Percentiles rank a stretch among this genome's conserved stretches.
phyloP scores from a whole-genome alignment of 2,329 filamentous ascomycete species.

The Trichoderma sp. region DNA sequence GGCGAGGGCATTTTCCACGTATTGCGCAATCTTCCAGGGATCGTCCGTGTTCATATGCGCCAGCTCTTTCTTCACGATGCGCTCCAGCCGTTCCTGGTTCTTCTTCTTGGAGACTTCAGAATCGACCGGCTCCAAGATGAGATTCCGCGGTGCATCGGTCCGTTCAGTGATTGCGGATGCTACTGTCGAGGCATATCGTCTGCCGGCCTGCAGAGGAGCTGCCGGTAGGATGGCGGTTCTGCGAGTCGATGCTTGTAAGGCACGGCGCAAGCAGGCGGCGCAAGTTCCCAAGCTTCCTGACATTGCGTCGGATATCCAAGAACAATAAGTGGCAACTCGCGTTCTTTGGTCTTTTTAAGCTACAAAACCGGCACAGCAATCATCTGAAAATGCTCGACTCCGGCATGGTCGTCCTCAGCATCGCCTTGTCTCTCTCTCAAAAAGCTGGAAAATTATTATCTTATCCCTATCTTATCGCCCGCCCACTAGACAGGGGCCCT shows the following conservation, averaged over 20 bases:
- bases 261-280: constrained; percentile 36
- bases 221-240: constrained; percentile 2
- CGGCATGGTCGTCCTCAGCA: neutral
- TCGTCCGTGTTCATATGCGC: constrained; percentile 68
- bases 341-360: neutral
- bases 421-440: neutral
- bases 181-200: constrained; percentile 31
- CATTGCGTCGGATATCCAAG: neutral
- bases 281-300: constrained; percentile 6
- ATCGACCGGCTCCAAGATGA: constrained; percentile 32
- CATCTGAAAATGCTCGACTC: neutral
- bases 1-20: constrained; percentile 64
- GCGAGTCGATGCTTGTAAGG: constrained; percentile 32
- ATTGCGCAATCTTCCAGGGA: constrained; percentile 71
- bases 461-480: constrained; percentile 19
- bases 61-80: constrained; percentile 59
- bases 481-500: constrained; percentile 16
- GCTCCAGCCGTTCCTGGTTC: constrained; percentile 39
- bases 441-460: constrained; percentile 7
- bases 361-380: neutral
- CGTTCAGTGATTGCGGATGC: constrained; percentile 13
- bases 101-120: constrained; percentile 31
- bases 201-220: constrained; percentile 28
- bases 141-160: constrained; percentile 34
- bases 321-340: neutral